Percentiles rank a stretch among this genome's conserved stretches.
phyloP scores from a whole-genome alignment of 305 asterid genomes.

The Striga hermonthica region DNA sequence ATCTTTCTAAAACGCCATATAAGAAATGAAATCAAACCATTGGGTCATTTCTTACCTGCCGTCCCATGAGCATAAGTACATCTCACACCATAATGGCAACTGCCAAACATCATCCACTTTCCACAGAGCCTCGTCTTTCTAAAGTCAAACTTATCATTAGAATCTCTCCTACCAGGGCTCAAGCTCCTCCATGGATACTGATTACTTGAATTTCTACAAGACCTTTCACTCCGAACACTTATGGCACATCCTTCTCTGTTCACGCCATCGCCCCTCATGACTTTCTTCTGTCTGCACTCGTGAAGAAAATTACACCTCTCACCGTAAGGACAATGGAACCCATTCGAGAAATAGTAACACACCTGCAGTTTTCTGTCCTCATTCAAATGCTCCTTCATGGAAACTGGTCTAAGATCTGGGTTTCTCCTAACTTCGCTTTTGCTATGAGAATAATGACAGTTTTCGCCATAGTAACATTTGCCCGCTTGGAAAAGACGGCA shows the following conservation, averaged over 20 bases:
- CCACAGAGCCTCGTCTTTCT: constrained; percentile 44
- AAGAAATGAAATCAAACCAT: constrained; percentile 15
- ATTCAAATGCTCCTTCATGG: constrained; percentile 2
- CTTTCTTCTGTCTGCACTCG: constrained; percentile 3
- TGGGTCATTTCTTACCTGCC: constrained; percentile 33
- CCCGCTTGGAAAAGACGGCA: constrained; percentile 43
- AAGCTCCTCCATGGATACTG: constrained; percentile 23
- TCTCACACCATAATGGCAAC: constrained; percentile 37
- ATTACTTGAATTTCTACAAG: background rate
- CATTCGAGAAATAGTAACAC: constrained; percentile 30
- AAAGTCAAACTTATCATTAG: background rate
- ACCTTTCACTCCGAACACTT: background rate
- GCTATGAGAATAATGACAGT: constrained; percentile 41
- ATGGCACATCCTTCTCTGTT: constrained; percentile 26
- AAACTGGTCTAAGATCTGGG: constrained; percentile 9
- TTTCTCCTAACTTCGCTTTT: constrained; percentile 19
- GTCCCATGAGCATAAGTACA: constrained; percentile 57
- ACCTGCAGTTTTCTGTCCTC: background rate
- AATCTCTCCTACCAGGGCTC: constrained; percentile 9
- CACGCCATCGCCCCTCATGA: background rate
- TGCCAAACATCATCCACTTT: constrained; percentile 39
- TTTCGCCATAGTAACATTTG: constrained; percentile 40
- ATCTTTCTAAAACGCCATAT: background rate
- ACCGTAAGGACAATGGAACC: constrained; percentile 44
- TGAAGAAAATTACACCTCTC: constrained; percentile 34